Evolutionary conservation across 1,284 basidiomycete genomes (phyloP).

Genomic region (Ganoderma lucidum): DNA sequence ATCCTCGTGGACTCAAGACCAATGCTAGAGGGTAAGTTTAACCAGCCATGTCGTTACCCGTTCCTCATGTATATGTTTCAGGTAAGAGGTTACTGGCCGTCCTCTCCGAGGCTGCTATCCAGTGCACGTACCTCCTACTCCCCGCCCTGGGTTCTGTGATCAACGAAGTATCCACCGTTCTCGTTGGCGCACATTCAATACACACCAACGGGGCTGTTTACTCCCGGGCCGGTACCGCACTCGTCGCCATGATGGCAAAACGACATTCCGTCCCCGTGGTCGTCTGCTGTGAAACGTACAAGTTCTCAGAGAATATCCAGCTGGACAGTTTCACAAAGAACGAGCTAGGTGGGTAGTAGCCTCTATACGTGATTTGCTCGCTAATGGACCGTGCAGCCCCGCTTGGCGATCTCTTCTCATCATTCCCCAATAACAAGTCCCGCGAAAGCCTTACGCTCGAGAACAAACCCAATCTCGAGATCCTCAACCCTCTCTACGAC

Average conservation of each 20-base stretch:
- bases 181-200: slow-evolving; percentile 94
- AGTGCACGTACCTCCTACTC: slow-evolving; percentile 92
- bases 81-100: slow-evolving; percentile 83
- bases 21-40: slow-evolving; percentile 81
- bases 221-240: slow-evolving; percentile 93
- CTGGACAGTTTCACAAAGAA: slow-evolving; percentile 97
- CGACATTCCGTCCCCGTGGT: slow-evolving; percentile 91
- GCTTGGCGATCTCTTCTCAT: slow-evolving; percentile 45
- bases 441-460: slow-evolving; percentile 47
- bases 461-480: slow-evolving; percentile 64
- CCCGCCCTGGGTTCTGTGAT: slow-evolving; percentile 90
- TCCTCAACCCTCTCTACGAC: slow-evolving; percentile 90
- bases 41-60: slow-evolving; percentile 11
- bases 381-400: slow-evolving; percentile 41
- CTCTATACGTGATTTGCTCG: slow-evolving; percentile 3
- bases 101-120: slow-evolving; percentile 78
- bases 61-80: slow-evolving; percentile 39
- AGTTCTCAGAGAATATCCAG: slow-evolving; percentile 94
- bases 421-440: slow-evolving; percentile 46
- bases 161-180: slow-evolving; percentile 81
- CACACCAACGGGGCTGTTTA: slow-evolving; percentile 96
- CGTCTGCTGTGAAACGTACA: slow-evolving; percentile 98
- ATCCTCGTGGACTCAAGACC: slow-evolving; percentile 96
- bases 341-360: slow-evolving; percentile 76
- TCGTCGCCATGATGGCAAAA: slow-evolving; percentile 96